Conservation (phyloP, 2,329 filamentous ascomycete genomes). For the Penicillium sp. region DNA sequence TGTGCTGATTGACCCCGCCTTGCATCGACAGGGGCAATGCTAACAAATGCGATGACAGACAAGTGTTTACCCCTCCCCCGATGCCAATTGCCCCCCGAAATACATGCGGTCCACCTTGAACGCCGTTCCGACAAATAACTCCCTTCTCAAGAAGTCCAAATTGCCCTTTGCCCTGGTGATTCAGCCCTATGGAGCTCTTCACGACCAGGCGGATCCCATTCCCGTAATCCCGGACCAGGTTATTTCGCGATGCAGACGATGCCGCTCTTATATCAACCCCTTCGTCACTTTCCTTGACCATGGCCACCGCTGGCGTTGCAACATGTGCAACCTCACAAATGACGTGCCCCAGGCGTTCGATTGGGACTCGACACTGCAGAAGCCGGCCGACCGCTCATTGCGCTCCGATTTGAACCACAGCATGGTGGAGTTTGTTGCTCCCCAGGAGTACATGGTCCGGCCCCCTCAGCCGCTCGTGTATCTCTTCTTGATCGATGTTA, state of each 20-base stretch:
- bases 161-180: slow-evolving; percentile 94
- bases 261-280: slow-evolving; percentile 95
- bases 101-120: slow-evolving; percentile 95
- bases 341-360: slow-evolving; percentile 99
- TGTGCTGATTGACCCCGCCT: slow-evolving; percentile 40
- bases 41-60: slow-evolving; percentile 57
- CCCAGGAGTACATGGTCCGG: slow-evolving; percentile 99
- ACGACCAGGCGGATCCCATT: slow-evolving; percentile 87
- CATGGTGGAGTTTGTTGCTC: slow-evolving; percentile 96
- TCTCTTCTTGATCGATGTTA: slow-evolving; percentile 92
- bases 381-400: slow-evolving; percentile 88
- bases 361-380: slow-evolving; percentile 91
- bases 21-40: slow-evolving; percentile 21
- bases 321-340: slow-evolving; percentile 99
- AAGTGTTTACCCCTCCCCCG: slow-evolving; percentile 84
- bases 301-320: slow-evolving; percentile 96
- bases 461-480: slow-evolving; percentile 95
- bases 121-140: slow-evolving; percentile 86
- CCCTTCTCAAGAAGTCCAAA: slow-evolving; percentile 92
- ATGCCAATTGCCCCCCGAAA: slow-evolving; percentile 88
- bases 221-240: slow-evolving; percentile 95
- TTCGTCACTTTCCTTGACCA: slow-evolving; percentile 96
- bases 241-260: slow-evolving; percentile 93
- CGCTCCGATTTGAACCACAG: slow-evolving; percentile 89
- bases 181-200: slow-evolving; percentile 88